phyloP scores from a whole-genome alignment of 2,329 filamentous ascomycete species.

The Tolypocladium inflatum region DNA sequence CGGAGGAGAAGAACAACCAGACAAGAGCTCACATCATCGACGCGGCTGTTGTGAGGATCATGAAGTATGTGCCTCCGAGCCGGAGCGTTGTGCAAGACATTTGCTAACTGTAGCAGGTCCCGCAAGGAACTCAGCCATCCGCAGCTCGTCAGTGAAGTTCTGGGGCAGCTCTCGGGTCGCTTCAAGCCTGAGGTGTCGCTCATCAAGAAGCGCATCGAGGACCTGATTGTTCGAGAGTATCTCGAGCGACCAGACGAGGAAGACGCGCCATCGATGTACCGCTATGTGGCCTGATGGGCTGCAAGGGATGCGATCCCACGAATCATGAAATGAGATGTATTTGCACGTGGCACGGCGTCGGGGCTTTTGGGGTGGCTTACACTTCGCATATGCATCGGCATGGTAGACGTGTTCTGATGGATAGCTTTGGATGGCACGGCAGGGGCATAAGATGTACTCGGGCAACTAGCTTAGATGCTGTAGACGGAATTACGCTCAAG shows the following conservation, averaged over 20 bases:
- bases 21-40: slow-evolving; percentile 63
- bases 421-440: not conserved
- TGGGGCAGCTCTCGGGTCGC: slow-evolving; percentile 55
- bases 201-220: slow-evolving; percentile 75
- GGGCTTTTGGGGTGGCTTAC: not conserved
- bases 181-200: slow-evolving; percentile 70
- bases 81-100: not conserved
- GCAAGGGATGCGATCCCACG: not conserved
- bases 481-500: not conserved
- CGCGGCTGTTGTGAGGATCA: slow-evolving; percentile 69
- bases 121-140: slow-evolving; percentile 63
- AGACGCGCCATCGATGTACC: slow-evolving; percentile 54
- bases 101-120: slow-evolving; percentile 39
- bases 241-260: slow-evolving; percentile 62
- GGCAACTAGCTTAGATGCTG: not conserved
- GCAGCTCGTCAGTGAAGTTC: slow-evolving; percentile 61
- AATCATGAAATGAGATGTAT: not conserved
- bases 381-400: not conserved
- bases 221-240: slow-evolving; percentile 67
- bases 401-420: not conserved
- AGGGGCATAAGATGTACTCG: not conserved
- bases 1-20: slow-evolving; percentile 67
- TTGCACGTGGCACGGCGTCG: not conserved
- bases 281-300: slow-evolving; percentile 54
- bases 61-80: slow-evolving; percentile 59